phyloP scores from a whole-genome alignment of 306 rosid genomes.

The Prunus mume region DNA sequence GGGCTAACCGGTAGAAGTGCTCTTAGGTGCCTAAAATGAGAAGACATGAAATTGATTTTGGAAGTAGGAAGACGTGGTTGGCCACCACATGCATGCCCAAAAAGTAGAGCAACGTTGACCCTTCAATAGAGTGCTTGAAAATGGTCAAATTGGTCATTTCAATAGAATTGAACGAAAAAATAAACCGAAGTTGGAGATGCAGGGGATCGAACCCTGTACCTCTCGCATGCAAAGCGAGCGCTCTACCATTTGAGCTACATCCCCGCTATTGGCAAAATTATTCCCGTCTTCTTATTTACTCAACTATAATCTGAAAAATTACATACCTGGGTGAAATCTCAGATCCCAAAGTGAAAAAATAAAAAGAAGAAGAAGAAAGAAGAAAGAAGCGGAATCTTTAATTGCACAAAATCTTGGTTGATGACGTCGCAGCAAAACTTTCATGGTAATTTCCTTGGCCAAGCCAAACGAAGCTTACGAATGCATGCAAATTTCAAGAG shows the following conservation, averaged over 20 bases:
- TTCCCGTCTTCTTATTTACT: accelerated
- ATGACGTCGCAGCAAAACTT: neutral
- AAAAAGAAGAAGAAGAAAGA: neutral
- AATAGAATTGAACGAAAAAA: neutral
- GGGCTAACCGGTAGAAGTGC: too few relatives aligned
- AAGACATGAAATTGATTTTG: too few relatives aligned
- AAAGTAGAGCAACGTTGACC: too few relatives aligned
- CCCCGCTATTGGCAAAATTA: accelerated
- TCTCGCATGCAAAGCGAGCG: neutral
- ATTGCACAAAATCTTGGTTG: neutral
- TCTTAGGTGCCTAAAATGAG: too few relatives aligned
- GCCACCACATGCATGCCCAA: too few relatives aligned
- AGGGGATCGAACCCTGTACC: neutral
- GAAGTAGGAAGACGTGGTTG: too few relatives aligned
- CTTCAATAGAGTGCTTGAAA: too few relatives aligned
- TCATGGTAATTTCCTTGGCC: neutral
- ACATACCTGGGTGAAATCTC: neutral
- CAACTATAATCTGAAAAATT: too few relatives aligned
- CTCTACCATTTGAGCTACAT: constrained; percentile 16
- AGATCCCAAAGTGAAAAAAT: neutral
- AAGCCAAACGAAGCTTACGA: neutral
- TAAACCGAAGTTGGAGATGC: neutral
- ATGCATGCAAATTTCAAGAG: neutral
- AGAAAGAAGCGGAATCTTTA: neutral
- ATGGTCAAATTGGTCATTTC: too few relatives aligned